Conservation (phyloP, 805 yeast genomes). For the Cyberlindnera subsufficiens region DNA sequence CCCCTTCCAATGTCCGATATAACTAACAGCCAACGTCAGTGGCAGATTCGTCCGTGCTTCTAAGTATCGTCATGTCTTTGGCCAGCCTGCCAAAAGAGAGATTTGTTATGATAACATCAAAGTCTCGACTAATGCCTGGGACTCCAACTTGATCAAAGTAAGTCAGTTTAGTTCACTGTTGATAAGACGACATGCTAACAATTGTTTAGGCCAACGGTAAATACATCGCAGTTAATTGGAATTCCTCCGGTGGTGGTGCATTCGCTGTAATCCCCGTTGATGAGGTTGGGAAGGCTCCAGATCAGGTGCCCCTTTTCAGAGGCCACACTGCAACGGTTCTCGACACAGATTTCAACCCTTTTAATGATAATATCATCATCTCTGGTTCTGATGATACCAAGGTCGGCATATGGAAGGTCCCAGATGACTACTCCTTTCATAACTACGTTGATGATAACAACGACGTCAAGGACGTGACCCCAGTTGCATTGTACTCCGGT, state of each 20-base stretch:
- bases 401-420: slow-evolving; percentile 83
- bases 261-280: slow-evolving; percentile 85
- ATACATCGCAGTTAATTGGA: slow-evolving; percentile 85
- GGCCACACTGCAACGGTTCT: slow-evolving; percentile 95
- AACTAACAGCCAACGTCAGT: slow-evolving; percentile 28
- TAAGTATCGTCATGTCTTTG: slow-evolving; percentile 93
- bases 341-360: slow-evolving; percentile 95
- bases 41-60: slow-evolving; percentile 94
- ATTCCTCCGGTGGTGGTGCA: slow-evolving; percentile 95
- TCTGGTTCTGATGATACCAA: slow-evolving; percentile 81
- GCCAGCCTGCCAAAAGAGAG: slow-evolving; percentile 66
- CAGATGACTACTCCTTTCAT: slow-evolving; percentile 71
- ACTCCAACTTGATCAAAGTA: slow-evolving; percentile 75
- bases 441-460: slow-evolving; percentile 49
- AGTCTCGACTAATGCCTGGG: slow-evolving; percentile 92
- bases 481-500: slow-evolving; percentile 68
- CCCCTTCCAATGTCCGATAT: too few relatives aligned
- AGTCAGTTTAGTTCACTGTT: slow-evolving; percentile 3
- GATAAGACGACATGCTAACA: background rate
- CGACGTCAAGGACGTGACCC: slow-evolving; percentile 61
- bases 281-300: slow-evolving; percentile 92
- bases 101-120: slow-evolving; percentile 45
- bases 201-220: slow-evolving; percentile 62
- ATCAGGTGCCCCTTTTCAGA: slow-evolving; percentile 84
- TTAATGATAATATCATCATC: slow-evolving; percentile 65